A percentile compares a stretch with the other conserved stretches of the same genome.
These are phyloP conservation scores for Raddia guianensis DNA, from an alignment of 176 grass and related monocot genomes.

Conservation along the genomic window DNA sequence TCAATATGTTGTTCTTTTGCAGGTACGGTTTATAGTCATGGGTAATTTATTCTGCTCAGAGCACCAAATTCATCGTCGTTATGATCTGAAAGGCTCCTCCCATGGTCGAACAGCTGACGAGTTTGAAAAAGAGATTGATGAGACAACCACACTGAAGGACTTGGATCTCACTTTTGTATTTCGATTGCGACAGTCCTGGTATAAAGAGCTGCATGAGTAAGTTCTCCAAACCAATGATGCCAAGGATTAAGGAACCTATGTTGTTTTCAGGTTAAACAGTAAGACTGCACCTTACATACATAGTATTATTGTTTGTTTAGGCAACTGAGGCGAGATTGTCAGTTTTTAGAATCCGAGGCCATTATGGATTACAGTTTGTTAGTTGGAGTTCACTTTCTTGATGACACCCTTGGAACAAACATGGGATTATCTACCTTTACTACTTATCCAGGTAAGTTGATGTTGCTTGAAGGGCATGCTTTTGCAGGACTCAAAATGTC, in stretches of 20 bases:
- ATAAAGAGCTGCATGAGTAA: conserved; percentile 71
- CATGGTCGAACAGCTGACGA: conserved; percentile 74
- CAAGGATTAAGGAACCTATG: no score
- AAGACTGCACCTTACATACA: neutral
- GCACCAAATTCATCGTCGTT: conserved; percentile 77
- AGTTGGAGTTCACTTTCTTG: conserved; percentile 82
- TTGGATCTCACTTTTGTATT: conserved; percentile 88
- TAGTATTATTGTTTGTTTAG: conserved; percentile 20
- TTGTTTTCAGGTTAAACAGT: neutral
- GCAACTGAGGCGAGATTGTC: conserved; percentile 74
- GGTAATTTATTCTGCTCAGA: conserved; percentile 43
- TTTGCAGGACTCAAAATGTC: neutral
- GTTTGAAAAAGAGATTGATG: conserved; percentile 74
- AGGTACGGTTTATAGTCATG: conserved; percentile 36
- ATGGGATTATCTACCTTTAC: conserved; percentile 48
- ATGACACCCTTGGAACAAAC: conserved; percentile 60
- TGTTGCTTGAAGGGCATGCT: neutral
- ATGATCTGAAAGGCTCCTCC: conserved; percentile 93
- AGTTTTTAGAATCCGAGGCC: conserved; percentile 76
- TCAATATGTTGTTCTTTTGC: neutral
- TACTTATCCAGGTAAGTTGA: conserved; percentile 68
- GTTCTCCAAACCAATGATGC: conserved; percentile 31
- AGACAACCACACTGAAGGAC: conserved; percentile 88
- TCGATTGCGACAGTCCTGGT: conserved; percentile 61
- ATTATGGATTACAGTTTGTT: conserved; percentile 97